Evolutionary conservation across 1,139 yeast species (phyloP).

Genomic region (Yamadazyma pseudoaaseri): DNA sequence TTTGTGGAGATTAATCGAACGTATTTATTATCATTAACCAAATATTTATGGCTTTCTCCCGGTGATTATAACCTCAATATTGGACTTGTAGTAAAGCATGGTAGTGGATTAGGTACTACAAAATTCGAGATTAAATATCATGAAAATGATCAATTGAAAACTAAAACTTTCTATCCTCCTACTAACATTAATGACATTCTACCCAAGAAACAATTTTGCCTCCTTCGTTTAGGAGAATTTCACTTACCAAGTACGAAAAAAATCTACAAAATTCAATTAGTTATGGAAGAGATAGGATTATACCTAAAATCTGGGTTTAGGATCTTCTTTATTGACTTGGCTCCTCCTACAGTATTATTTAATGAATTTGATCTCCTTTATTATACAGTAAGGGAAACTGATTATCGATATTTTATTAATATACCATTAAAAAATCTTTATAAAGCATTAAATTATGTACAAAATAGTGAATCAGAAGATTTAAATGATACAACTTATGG

Average conservation of each 20-base stretch:
- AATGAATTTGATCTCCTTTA: conserved; percentile 44
- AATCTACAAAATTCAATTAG: conserved; percentile 39
- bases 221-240: conserved; percentile 54
- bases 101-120: conserved; percentile 60
- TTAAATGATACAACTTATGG: conserved; percentile 26
- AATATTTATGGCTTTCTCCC: conserved; percentile 46
- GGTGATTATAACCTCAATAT: conserved; percentile 53
- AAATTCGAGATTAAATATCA: conserved; percentile 45
- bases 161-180: conserved; percentile 53
- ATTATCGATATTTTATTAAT: conserved; percentile 42
- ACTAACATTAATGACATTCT: conserved; percentile 56
- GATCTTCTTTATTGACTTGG: conserved; percentile 56
- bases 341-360: conserved; percentile 42
- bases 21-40: conserved; percentile 48
- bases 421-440: conserved; percentile 43
- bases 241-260: conserved; percentile 21
- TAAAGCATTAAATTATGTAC: conserved; percentile 39
- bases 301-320: conserved; percentile 56
- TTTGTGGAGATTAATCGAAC: conserved; percentile 49
- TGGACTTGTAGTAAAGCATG: conserved; percentile 52
- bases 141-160: conserved; percentile 19
- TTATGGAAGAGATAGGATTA: conserved; percentile 61
- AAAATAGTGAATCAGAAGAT: conserved; percentile 24
- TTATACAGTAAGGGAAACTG: conserved; percentile 42
- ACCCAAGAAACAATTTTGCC: conserved; percentile 52